Percentiles rank a stretch among this genome's conserved stretches.
Evolutionary conservation across 768 basidiomycete genomes (phyloP).

Genomic region (Mycena belliarum): DNA sequence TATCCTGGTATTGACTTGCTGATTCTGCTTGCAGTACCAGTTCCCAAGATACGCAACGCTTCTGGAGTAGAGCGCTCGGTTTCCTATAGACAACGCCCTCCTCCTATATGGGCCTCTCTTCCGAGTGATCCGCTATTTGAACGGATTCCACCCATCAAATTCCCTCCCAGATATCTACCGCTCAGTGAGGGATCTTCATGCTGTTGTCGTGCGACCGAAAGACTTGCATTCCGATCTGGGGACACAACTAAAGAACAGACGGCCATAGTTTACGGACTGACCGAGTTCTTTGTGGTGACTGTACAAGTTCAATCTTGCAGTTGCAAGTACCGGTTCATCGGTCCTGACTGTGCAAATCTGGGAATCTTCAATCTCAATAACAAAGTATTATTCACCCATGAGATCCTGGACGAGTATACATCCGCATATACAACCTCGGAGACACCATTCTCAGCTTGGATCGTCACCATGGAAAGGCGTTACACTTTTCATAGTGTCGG

Average conservation of each 20-base stretch:
- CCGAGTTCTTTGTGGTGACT: not conserved
- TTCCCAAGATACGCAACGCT: not conserved
- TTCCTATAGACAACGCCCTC: not conserved
- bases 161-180: not conserved
- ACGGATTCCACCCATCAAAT: not conserved
- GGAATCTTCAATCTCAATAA: constrained; percentile 24
- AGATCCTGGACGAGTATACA: constrained; percentile 19
- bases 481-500: constrained; percentile 1
- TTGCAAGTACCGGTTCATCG: not conserved
- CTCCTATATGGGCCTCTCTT: not conserved
- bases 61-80: not conserved
- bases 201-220: not conserved
- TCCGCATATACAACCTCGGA: constrained; percentile 15
- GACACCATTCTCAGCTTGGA: constrained; percentile 17
- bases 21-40: not conserved
- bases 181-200: not conserved
- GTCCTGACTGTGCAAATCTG: not conserved
- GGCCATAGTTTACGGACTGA: not conserved
- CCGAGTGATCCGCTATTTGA: not conserved
- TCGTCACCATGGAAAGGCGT: not conserved
- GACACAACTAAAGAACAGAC: not conserved
- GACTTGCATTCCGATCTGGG: not conserved
- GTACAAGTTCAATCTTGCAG: not conserved
- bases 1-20: not conserved
- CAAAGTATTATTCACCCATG: constrained; percentile 8